phyloP scores from a whole-genome alignment of 2,329 filamentous ascomycete genomes.

The Aureobasidium melanogenum region DNA sequence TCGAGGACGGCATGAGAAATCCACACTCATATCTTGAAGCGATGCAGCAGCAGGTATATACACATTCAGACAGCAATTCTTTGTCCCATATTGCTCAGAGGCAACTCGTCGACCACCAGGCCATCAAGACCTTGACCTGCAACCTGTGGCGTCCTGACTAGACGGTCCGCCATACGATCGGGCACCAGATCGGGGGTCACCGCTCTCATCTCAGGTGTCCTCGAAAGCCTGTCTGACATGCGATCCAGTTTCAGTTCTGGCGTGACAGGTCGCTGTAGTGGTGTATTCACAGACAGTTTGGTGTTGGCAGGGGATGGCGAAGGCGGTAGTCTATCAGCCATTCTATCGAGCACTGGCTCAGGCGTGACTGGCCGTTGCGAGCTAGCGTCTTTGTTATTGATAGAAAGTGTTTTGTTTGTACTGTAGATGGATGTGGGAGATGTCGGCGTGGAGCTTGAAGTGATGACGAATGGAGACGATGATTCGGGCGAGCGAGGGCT shows the following conservation, averaged over 20 bases:
- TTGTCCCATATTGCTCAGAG: slow-evolving; percentile 25
- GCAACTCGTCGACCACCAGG: slow-evolving; percentile 23
- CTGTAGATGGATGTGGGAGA: neutral
- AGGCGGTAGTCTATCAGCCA: slow-evolving; percentile 1
- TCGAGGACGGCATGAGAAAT: neutral
- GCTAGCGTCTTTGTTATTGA: neutral
- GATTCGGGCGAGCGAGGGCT: slow-evolving; percentile 20
- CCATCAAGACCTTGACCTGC: slow-evolving; percentile 17
- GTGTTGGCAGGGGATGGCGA: neutral
- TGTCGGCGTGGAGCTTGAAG: neutral
- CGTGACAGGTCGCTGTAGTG: neutral
- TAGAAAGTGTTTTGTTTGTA: neutral
- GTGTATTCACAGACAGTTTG: neutral
- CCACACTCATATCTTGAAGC: no score
- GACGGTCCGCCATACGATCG: slow-evolving; percentile 6
- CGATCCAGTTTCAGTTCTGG: slow-evolving; percentile 3
- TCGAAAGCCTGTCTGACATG: neutral
- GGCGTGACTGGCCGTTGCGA: neutral
- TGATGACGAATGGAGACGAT: neutral
- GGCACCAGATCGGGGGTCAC: slow-evolving; percentile 4
- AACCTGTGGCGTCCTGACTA: neutral
- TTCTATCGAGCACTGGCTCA: neutral
- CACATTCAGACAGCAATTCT: slow-evolving; percentile 19
- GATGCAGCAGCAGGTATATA: neutral
- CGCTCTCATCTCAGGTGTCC: neutral